Evolutionary conservation across 495 filamentous ascomycete genomes (phyloP), one percentile per base, ranked within the genome.

Genomic region (Aspergillus ostianus): DNA sequence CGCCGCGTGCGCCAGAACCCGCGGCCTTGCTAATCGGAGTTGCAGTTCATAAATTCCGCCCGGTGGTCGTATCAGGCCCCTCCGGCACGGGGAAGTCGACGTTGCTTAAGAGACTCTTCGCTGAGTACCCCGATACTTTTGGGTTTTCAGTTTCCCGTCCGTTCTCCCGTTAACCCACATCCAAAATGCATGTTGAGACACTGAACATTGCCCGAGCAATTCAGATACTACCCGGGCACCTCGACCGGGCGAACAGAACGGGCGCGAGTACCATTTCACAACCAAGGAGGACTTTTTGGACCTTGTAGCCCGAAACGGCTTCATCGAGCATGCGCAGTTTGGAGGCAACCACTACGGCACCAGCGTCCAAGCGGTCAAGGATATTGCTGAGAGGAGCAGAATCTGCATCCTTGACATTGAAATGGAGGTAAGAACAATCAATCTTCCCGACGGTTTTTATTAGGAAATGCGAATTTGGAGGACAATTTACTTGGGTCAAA

Each of bases 331-430:
- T 73, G 92, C 93, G 30, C 80, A 87, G 63, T 97, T 96, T 72
- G 85, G 90, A n/a, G 85, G 85, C 18, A 97, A 97, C 74, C 75
- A 82, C 72, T 98, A 97, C 73, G 93, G 93, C 20, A 98, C 93
- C 7, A 88, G 84, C 62, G 82, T 89, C 53, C 77, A 81, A 63
- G 90, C 90, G 5, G 87, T 97, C 59, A 83, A 86, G 73, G 82
- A 90, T 58, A 85, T 94, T 61, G 81, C 83, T 6, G 82, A 83
- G 60, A 82, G 87, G 58, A 66, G 70, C 41, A 67, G 71, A 32
- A 77, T 82, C 29, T 78, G 74, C 53, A 73, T 82, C 4, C 65
- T 82, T 44, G 79, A 98, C 73, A 98, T 97, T 70, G 94, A 97
- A 81, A 93, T 97, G 87, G 92, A 97, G 85, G 85, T 84, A 60